Base-by-base conservation (phyloP, 805 yeast genomes). In the Teunomyces gatunensis region DNA sequence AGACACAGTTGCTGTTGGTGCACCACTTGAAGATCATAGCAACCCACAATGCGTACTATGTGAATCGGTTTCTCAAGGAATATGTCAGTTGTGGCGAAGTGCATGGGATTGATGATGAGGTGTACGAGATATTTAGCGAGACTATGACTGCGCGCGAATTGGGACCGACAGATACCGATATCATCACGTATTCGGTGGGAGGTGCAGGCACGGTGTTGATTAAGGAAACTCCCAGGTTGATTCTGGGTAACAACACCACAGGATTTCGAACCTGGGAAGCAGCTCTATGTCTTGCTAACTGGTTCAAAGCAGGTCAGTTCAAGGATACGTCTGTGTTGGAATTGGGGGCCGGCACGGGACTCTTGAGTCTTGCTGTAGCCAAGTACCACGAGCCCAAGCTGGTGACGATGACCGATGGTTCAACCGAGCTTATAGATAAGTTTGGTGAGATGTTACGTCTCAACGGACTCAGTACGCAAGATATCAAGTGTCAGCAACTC, bases 241-340 rank as follows among this genome's bases (percentile, higher is more conserved):
- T 87, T 11, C 78, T 87, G 32, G 89, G 88, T 0, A 60, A 68
- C n/a, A 96, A 95, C 4, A 85, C 96, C 0, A 92, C 97, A 0
- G 97, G 97, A 0, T 67, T 82, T 46, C 71, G 97, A 35, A 92
- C 97, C 0, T 91, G 97, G 98, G 97, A 89, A 59, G 97, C 96
- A 2, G 86, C 96, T 0, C 54, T 87, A 5, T 88, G 73, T 45
- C 65, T 92, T 6, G 69, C 85, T 1, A 74, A 81, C 33, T 85
- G 68, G 54, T 54, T 87, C 12, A 52, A 58, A 46, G 37, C 48
- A 21, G 44, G 40, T n/a, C 13, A 37, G 18, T 9, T 46, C 20
- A 17, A 35, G 9, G 17, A 25, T 5, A 57, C 58, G 29, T 59
- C 58, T 0, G 67, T 87, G 0, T 60, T 88, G 9, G 98, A 91